Evolutionary conservation across 2,329 filamentous ascomycete genomes (phyloP).

Genomic region (Phyllosticta citrichinensis): DNA sequence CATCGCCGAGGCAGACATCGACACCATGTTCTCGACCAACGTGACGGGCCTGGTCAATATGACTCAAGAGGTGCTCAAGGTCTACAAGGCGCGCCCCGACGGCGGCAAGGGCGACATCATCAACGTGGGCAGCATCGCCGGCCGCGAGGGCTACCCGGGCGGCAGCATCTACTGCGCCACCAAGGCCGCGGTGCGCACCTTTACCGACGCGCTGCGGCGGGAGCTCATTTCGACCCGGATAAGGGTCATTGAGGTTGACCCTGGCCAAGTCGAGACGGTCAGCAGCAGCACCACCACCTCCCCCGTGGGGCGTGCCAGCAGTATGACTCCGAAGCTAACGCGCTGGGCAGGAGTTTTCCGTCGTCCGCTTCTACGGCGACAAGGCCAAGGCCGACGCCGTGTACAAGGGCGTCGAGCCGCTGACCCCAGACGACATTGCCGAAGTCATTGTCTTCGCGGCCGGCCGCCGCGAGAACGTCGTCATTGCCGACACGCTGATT

Average conservation of each 20-base stretch:
- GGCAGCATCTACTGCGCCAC: slow-evolving; percentile 90
- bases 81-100: slow-evolving; percentile 60
- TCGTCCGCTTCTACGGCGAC: slow-evolving; percentile 82
- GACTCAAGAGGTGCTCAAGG: slow-evolving; percentile 80
- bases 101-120: slow-evolving; percentile 86
- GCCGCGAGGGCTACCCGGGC: slow-evolving; percentile 72
- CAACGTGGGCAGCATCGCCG: slow-evolving; percentile 89
- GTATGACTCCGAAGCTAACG: background rate
- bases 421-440: slow-evolving; percentile 84
- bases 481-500: slow-evolving; percentile 76
- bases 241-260: slow-evolving; percentile 78
- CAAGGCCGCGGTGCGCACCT: slow-evolving; percentile 78
- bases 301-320: background rate
- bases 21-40: slow-evolving; percentile 84
- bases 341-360: slow-evolving; percentile 56
- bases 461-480: slow-evolving; percentile 77
- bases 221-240: slow-evolving; percentile 75
- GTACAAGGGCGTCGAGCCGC: slow-evolving; percentile 66
- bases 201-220: slow-evolving; percentile 72
- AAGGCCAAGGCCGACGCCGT: slow-evolving; percentile 83
- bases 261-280: slow-evolving; percentile 78
- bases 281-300: background rate
- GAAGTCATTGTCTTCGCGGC: slow-evolving; percentile 83
- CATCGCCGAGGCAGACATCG: slow-evolving; percentile 72
- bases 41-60: slow-evolving; percentile 92